Evolutionary conservation across 2,329 filamentous ascomycete genomes (phyloP).

Genomic region (Fusarium irregulare): DNA sequence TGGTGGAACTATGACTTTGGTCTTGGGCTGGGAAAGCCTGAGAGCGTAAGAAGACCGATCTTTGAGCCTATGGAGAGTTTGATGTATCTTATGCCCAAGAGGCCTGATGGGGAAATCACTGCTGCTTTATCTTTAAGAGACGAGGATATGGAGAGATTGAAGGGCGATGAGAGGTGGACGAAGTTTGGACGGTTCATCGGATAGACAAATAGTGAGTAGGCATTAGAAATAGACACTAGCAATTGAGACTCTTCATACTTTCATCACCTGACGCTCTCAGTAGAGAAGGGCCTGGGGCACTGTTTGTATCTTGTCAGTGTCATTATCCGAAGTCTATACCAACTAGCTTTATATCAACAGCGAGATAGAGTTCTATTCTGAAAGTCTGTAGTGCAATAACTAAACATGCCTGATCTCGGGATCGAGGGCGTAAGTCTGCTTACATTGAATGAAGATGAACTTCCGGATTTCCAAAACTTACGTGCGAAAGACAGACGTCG

Average conservation of each 20-base stretch:
- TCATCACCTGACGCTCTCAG: too few species aligned
- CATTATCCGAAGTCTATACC: too few species aligned
- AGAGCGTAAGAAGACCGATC: slow-evolving; percentile 59
- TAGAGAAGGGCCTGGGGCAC: too few species aligned
- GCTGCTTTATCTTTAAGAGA: slow-evolving; percentile 59
- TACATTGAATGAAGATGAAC: too few species aligned
- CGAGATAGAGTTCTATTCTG: too few species aligned
- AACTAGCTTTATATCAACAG: too few species aligned
- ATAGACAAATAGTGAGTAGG: neutral
- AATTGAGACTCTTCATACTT: neutral
- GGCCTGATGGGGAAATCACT: slow-evolving; percentile 56
- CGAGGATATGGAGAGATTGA: slow-evolving; percentile 60
- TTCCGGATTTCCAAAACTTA: too few species aligned
- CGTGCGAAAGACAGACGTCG: too few species aligned
- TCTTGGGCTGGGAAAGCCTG: slow-evolving; percentile 58
- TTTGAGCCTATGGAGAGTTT: slow-evolving; percentile 61
- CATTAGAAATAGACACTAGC: neutral
- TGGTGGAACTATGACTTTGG: slow-evolving; percentile 61
- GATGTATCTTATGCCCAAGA: slow-evolving; percentile 62
- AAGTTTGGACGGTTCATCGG: slow-evolving; percentile 34
- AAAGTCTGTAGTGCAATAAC: too few species aligned
- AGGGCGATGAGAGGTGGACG: slow-evolving; percentile 55
- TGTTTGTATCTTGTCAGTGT: too few species aligned
- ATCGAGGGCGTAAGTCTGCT: too few species aligned
- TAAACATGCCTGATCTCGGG: too few species aligned